Conservation (phyloP, 2,329 filamentous ascomycete genomes). For the Paraphoma chrysanthemicola region DNA sequence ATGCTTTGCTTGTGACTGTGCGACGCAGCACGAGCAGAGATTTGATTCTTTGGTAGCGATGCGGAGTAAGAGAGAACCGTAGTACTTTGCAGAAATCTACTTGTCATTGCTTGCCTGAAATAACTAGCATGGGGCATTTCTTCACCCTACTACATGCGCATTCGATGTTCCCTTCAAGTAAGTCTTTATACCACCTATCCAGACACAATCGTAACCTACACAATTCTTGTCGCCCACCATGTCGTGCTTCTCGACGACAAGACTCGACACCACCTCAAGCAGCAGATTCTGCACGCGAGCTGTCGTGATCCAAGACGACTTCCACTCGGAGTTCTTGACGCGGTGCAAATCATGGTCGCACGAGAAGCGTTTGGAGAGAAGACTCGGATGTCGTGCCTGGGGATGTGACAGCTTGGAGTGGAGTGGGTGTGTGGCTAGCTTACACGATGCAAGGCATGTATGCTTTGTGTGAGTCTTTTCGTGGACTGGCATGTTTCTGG, state of each 20-base stretch:
- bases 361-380: constrained; percentile 5
- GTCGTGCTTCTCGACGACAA: not conserved
- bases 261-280: not conserved
- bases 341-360: not conserved
- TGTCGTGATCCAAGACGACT: not conserved
- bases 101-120: no score
- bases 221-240: not conserved
- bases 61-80: no score
- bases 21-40: not conserved
- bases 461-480: no score
- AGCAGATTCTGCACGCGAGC: not conserved
- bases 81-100: no score
- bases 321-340: constrained; percentile 6
- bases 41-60: not conserved
- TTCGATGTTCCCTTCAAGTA: no score
- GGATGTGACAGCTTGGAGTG: not conserved
- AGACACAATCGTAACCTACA: not conserved
- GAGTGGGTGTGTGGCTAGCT: not conserved
- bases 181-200: no score
- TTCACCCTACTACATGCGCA: no score
- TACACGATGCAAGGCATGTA: no score
- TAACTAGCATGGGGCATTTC: no score
- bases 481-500: no score
- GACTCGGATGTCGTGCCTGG: not conserved
- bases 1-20: not conserved